These are phyloP conservation scores for Penicillium polonicum DNA, from an alignment of 2,329 filamentous ascomycete species.

Conservation along the genomic window DNA sequence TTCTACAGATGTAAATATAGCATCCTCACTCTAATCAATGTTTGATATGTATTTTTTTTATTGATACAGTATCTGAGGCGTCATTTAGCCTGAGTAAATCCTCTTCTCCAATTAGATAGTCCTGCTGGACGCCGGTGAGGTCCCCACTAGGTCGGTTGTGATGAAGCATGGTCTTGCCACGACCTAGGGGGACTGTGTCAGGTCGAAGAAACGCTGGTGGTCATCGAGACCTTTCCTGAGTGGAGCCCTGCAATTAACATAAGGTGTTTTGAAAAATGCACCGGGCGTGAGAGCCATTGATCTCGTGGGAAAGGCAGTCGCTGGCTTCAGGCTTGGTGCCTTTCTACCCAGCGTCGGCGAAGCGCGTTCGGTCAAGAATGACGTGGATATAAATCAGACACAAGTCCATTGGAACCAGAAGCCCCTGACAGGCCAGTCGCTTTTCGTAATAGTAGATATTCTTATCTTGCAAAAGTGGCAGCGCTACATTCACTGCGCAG, in stretches of 20 bases:
- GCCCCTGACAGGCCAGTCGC: neutral
- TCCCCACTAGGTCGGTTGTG: neutral
- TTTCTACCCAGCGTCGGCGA: neutral
- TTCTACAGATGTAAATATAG: constrained; percentile 20
- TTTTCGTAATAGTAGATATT: neutral
- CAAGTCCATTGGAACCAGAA: neutral
- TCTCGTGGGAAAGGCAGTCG: neutral
- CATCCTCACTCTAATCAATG: constrained; percentile 27
- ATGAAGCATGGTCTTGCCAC: neutral
- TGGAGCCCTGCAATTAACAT: neutral
- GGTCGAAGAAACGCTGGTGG: too few species aligned
- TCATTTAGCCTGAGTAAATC: neutral
- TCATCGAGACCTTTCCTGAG: too few species aligned
- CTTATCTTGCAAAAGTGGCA: neutral
- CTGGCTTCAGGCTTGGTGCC: neutral
- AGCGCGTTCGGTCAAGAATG: neutral
- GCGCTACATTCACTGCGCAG: constrained; percentile 43
- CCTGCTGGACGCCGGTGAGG: neutral
- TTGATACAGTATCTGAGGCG: neutral
- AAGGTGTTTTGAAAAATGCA: neutral
- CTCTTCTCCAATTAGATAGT: neutral
- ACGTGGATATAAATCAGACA: neutral
- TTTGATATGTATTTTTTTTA: neutral
- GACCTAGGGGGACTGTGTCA: neutral
- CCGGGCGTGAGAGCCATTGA: neutral